phyloP scores from a whole-genome alignment of 139 green algal genomes.

The Tetradesmus obliquus region DNA sequence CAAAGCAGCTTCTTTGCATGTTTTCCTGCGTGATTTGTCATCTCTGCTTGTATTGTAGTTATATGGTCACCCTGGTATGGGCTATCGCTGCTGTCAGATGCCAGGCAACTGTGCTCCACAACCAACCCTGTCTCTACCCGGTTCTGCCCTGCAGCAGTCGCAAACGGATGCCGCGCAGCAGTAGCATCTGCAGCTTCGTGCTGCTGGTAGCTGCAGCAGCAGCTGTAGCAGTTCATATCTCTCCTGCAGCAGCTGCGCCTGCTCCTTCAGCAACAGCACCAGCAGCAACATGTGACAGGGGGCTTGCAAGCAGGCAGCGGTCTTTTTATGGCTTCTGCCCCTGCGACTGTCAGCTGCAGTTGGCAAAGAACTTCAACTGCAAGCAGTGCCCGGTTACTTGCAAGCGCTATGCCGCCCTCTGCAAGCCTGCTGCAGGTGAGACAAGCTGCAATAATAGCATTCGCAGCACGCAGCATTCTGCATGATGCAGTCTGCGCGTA shows the following conservation, averaged over 20 bases:
- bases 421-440: conserved; percentile 2
- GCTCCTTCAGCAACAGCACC: not conserved
- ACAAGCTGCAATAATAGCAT: not conserved
- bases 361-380: not conserved
- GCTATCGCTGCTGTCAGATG: too few relatives aligned
- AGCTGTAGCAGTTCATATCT: not conserved
- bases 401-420: not conserved
- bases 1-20: too few relatives aligned
- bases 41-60: too few relatives aligned
- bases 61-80: too few relatives aligned
- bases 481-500: not conserved
- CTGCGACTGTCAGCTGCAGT: conserved; percentile 16
- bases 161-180: not conserved
- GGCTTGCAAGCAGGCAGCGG: not conserved
- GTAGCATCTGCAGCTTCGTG: not conserved
- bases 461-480: not conserved
- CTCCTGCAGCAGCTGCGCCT: not conserved
- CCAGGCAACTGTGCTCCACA: too few relatives aligned
- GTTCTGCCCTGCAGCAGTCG: not conserved
- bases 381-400: conserved; percentile 6
- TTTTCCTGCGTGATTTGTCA: too few relatives aligned
- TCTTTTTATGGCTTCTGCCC: conserved; percentile 17
- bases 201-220: conserved; percentile 2
- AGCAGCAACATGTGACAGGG: not conserved
- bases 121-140: too few relatives aligned